Evolutionary conservation across 345 rosid genomes (phyloP), one percentile per base, ranked within the genome.

Genomic region (Salix koriyanagi): DNA sequence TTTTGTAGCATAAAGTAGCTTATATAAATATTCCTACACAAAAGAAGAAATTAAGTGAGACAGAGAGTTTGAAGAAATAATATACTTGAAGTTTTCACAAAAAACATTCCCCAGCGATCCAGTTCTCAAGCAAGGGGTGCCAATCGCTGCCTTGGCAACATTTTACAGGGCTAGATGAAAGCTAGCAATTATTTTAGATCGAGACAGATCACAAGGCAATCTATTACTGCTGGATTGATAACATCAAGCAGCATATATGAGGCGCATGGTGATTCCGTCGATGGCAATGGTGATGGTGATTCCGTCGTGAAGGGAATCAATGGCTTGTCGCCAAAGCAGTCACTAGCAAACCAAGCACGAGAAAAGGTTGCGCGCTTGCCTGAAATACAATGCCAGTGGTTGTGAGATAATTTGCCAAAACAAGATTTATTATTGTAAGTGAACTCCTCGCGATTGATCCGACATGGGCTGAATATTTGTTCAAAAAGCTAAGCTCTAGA

Each of bases 321-420:
- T 91, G 96, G 82, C 93, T 94, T 12, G 91, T 90, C 34, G 99
- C 99, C 77, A 96, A 81, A 60, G 99, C 98, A 46, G 98, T 96
- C 74, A 96, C 98, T 83, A 96, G 75, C 64, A 93, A 80, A 73
- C 99, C 99, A 2, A 96, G 94, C 72, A 93, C 93, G 71, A 96
- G 85, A 80, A 96, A 96, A 39, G 99, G 98, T 62, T 96, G 98
- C 9, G 99, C 97, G 41, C 98, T 96, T 8, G 99, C 99, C 99
- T 91, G 94, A 76, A 52, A 76, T 44, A 48, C 50, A 16, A 15
- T 7, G 64, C 62, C 34, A 46, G 14, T 13, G 23, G 15, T n/a
- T 4, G 65, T 46, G 23, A 36, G 15, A 37, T 19, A 36, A 5
- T 7, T 41, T 13, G 37, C 42, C 9, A 1, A n/a, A 18, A 14